Evolutionary conservation across 2,329 filamentous ascomycete species (phyloP).

Genomic region (Botrytis aclada): DNA sequence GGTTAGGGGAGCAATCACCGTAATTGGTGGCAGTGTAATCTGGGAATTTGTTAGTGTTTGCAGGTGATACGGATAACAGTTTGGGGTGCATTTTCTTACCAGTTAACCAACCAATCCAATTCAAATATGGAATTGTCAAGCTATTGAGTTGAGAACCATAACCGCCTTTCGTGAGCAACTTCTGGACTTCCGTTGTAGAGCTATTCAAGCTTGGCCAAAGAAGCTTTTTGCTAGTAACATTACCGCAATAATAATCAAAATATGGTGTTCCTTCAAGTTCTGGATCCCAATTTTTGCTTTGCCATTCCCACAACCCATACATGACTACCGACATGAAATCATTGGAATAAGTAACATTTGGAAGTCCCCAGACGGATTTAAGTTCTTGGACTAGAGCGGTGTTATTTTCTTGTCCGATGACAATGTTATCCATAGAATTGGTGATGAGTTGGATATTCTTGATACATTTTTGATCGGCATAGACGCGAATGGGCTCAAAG

Average conservation of each 20-base stretch:
- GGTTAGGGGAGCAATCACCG: constrained; percentile 32
- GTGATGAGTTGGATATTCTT: constrained; percentile 58
- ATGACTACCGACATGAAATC: constrained; percentile 52
- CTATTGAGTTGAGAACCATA: constrained; percentile 42
- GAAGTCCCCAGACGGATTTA: constrained; percentile 52
- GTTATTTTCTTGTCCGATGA: constrained; percentile 47
- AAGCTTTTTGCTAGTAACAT: constrained; percentile 47
- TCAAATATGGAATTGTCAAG: constrained; percentile 52
- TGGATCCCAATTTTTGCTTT: constrained; percentile 59
- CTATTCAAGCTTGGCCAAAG: constrained; percentile 60
- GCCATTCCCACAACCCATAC: constrained; percentile 49
- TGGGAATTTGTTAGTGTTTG: not conserved
- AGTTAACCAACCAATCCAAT: constrained; percentile 54
- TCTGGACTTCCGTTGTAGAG: constrained; percentile 62
- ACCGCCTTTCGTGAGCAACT: constrained; percentile 48
- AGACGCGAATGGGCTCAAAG: constrained; percentile 55
- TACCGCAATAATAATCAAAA: constrained; percentile 54
- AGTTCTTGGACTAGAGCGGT: constrained; percentile 41
- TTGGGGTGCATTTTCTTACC: not conserved
- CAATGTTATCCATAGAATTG: constrained; percentile 57
- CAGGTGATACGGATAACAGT: not conserved
- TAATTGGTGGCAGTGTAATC: constrained; percentile 3
- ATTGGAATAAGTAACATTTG: constrained; percentile 41
- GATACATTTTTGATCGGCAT: constrained; percentile 61
- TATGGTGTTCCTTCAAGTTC: constrained; percentile 43